Conservation (phyloP, 2,329 filamentous ascomycete species). For the Colletotrichum tanaceti region DNA sequence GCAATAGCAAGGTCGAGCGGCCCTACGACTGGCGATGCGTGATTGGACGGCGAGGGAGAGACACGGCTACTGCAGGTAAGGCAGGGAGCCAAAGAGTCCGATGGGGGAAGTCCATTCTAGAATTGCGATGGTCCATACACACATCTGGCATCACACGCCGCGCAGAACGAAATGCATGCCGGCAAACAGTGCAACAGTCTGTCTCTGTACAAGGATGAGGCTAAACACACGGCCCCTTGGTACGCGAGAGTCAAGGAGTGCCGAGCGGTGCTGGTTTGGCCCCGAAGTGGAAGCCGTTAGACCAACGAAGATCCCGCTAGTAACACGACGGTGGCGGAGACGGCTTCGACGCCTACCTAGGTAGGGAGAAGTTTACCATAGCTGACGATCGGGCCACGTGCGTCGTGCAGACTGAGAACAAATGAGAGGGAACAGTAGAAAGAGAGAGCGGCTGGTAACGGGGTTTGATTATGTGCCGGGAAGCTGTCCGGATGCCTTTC, state of each 20-base stretch:
- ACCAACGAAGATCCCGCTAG: conserved; percentile 36
- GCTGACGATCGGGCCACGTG: conserved; percentile 31
- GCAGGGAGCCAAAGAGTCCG: conserved; percentile 22
- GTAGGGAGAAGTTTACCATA: conserved; percentile 29
- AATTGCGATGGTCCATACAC: conserved; percentile 23
- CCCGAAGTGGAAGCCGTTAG: conserved; percentile 36
- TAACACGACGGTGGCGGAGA: conserved; percentile 14
- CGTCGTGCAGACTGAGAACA: neutral
- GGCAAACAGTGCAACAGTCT: conserved; percentile 5
- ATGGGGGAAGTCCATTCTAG: conserved; percentile 41
- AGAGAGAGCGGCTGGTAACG: conserved; percentile 1
- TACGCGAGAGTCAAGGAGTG: conserved; percentile 26
- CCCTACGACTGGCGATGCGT: conserved; percentile 3
- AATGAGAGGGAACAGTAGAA: no score
- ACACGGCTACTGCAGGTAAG: conserved; percentile 5
- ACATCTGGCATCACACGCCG: neutral
- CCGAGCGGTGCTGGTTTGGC: conserved; percentile 39
- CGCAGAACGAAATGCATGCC: conserved; percentile 11
- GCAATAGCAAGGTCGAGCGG: conserved; percentile 34
- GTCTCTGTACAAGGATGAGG: conserved; percentile 31
- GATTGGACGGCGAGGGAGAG: conserved; percentile 30
- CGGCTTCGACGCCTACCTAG: conserved; percentile 25
- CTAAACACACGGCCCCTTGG: conserved; percentile 37
- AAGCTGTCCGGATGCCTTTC: conserved; percentile 3
- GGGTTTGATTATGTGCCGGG: neutral